Evolutionary conservation across 1,284 basidiomycete genomes (phyloP).

Genomic region (Microbotryum scabiosae): DNA sequence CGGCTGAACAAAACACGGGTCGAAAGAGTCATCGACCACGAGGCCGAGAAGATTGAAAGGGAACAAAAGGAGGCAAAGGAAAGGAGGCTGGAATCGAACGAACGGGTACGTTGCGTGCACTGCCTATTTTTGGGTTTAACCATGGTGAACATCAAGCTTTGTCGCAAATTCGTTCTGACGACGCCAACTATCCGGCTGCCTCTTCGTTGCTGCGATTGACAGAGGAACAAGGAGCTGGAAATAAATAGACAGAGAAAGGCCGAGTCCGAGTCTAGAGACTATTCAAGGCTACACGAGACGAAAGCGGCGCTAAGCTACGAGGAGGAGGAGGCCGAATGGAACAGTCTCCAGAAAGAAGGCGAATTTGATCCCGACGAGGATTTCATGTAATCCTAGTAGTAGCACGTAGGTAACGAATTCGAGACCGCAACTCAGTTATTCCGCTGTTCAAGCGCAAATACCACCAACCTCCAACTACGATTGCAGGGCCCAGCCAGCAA

Average conservation of each 20-base stretch:
- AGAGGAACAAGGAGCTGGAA: constrained; percentile 40
- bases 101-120: not conserved
- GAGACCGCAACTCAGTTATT: no score
- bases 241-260: constrained; percentile 57
- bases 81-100: constrained; percentile 55
- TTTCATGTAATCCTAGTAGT: constrained; percentile 12
- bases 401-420: no score
- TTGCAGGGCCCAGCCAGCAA: no score
- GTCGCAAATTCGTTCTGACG: constrained; percentile 48
- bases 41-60: constrained; percentile 64
- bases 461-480: no score
- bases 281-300: not conserved
- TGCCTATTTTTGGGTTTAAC: no score
- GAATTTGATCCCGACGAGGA: constrained; percentile 26
- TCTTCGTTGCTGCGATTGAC: not conserved
- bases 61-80: constrained; percentile 72
- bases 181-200: constrained; percentile 36
- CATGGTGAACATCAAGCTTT: not conserved
- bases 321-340: constrained; percentile 11
- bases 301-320: not conserved
- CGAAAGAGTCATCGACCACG: constrained; percentile 75
- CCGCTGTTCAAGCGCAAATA: no score
- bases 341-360: constrained; percentile 7
- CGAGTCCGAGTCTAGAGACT: constrained; percentile 57
- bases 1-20: constrained; percentile 46